Evolutionary conservation across 2,329 filamentous ascomycete species (phyloP), one percentile per base, ranked within the genome.

Genomic region (Teratosphaeria pseudoeucalypti): DNA sequence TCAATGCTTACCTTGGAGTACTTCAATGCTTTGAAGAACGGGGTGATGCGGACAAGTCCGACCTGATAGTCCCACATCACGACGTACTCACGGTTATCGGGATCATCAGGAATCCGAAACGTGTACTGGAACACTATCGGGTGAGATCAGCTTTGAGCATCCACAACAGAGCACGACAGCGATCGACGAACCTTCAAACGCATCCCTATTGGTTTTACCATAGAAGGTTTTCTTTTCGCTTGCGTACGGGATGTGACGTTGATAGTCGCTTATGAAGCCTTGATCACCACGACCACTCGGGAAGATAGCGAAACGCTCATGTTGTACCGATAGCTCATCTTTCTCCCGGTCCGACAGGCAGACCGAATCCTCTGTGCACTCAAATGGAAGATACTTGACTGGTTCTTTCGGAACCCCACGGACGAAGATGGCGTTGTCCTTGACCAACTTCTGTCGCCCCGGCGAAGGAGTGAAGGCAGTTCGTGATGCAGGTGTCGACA

Each of bases 11-110:
- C 92, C 85, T 99, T 99, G 64, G 87, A 82, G 70, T 92, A 92
- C 64, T 87, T 85, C 71, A 86, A 87, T 65, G 89, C 91, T 73
- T 96, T 96, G 81, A 97, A 97, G 71, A 97, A 89, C 32, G 91
- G 88, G 2, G 92, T 96, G 74, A 95, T 95, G 62, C 92, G 86
- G 63, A 97, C 92, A 34, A 97, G 85, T 9, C 94, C 94, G 62
- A 92, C 85, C 67, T 95, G 92, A 77, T 96, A 96, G 74, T 99
- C 94, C 94, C 94, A 99, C 84, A 96, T 91, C 62, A 97, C 85
- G 0, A 83, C 84, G 72, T 64, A 61, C 27, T 88, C 92, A 27
- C 55, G 55, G 57, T 82, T 79, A 1, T 86, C 61, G 0, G 61
- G 81, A 54, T 88, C 82, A 11, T 80, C 84, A 0, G 88, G 88